Evolutionary conservation across 1,284 basidiomycete species (phyloP), one percentile per base, ranked within the genome.

Genomic region (Sphagnurus paluster): DNA sequence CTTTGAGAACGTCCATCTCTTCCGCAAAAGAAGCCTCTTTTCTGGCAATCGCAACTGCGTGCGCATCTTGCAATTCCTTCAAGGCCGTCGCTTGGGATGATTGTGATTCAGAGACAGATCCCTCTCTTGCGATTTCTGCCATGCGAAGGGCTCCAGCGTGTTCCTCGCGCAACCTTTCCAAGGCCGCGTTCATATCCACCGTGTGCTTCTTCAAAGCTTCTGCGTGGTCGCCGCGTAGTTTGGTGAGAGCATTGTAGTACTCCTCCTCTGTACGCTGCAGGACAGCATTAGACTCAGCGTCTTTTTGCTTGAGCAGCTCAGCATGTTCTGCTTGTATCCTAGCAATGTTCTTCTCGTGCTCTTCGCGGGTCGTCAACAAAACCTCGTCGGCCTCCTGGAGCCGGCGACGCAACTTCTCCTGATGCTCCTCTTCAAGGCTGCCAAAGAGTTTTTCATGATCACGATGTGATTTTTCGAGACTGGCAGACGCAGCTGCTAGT

Each of bases 211-310:
- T 76, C 39, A 90, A 62, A 17, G 75, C 71, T 46, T 81, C 78
- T 2, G 79, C 74, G 54, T 90, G 86, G 58, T 88, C 84, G 10
- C 62, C 68, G 24, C 84, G 81, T 32, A 90, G 75, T 57, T 84
- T 87, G 14, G 80, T 84, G 37, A 93, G 67, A 13, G 80, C 82
- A 42, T 87, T 81, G 60, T 90, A 89, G 58, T 88, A 90, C 56
- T 90, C 84, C 57, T 87, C 87, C 58, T 90, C 85, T 2, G 84
- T 87, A 39, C 74, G 77, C 49, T 80, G 79, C 6, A 87, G 71
- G 25, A 70, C 68, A 11, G 73, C 66, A 4, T 77, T 71, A 16
- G 76, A 63, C 49, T 76, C 71, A 17, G 82, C 80, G 39, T 86
- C 83, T 64, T 79, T 81, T 58, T 74, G 70, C 61, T 80, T 82